Evolutionary conservation across 2,329 filamentous ascomycete genomes (phyloP), one percentile per base, ranked within the genome.

Genomic region (Ceratocystis smalleyi): DNA sequence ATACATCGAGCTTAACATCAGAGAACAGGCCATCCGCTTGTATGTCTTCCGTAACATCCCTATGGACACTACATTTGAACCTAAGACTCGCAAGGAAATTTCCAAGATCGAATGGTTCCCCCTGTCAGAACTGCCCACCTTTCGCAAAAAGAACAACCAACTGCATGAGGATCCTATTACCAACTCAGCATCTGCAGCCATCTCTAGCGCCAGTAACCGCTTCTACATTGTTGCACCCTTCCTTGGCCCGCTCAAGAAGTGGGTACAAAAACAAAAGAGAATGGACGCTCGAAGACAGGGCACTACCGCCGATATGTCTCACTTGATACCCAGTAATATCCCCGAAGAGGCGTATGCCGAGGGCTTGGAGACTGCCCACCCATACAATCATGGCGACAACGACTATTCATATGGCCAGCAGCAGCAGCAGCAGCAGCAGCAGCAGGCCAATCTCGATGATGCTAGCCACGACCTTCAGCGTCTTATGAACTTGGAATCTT

Each of bases 211-310:
- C 2, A 89, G 87, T 69, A 91, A 89, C 73, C 96, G 92, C 71
- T 97, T 96, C 73, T 99, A 96, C 75, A 96, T 97, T 89, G 94
- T 99, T 19, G 91, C 91, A 0, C 91, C 92, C 0, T 99, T 99
- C 72, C 78, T 97, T 64, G 84, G 84, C 1, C 88, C 85, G 5
- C 75, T 99, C 60, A 91, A 90, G 74, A 90, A 89, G 73, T 97
- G 91, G 91, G 90, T 97, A 59, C 78, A 84, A n/a, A 83, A 87
- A 68, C 89, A 95, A 75, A 87, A 83, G 77, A 91, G 65, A 6
- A 59, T 64, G 24, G 65, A 66, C 12, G 49, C 47, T 17, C 62
- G 60, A 32, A 63, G 47, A 51, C 65, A 77, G 69, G 77, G 76
- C 68, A 35, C 54, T 4, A 72, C 74, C 19, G 69, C 75, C 32